These are phyloP conservation scores for Apiotrichum veenhuisii DNA, from an alignment of 1,284 basidiomycete species.

Conservation along the genomic window DNA sequence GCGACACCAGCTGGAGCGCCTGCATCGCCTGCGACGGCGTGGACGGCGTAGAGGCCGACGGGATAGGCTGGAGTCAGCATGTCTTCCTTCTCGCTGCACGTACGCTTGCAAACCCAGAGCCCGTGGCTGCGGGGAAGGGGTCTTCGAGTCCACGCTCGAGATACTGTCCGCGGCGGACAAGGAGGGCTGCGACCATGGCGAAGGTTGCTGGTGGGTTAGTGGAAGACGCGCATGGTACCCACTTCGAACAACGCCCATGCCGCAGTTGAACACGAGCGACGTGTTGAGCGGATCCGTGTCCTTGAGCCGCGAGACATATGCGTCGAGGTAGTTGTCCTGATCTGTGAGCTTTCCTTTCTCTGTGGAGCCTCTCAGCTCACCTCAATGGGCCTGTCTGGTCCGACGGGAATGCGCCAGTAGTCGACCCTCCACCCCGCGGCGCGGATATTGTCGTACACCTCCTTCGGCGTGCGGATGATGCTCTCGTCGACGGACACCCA, in stretches of 20 bases:
- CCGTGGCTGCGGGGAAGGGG: constrained; percentile 56
- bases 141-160: constrained; percentile 72
- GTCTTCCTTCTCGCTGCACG: constrained; percentile 6
- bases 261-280: constrained; percentile 91
- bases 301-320: constrained; percentile 79
- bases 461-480: constrained; percentile 81
- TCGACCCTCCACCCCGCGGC: constrained; percentile 84
- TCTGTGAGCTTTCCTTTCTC: constrained; percentile 7
- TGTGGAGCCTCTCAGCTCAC: constrained; percentile 39
- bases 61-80: constrained; percentile 13
- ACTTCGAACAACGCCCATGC: constrained; percentile 90
- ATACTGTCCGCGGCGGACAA: constrained; percentile 82
- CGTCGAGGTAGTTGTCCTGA: constrained; percentile 89
- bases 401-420: constrained; percentile 85
- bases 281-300: constrained; percentile 74
- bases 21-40: constrained; percentile 38
- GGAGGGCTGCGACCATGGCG: constrained; percentile 90
- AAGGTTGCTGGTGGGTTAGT: constrained; percentile 62
- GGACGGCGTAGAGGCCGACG: constrained; percentile 17
- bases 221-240: constrained; percentile 15
- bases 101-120: constrained; percentile 44
- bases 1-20: constrained; percentile 61
- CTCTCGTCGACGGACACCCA: constrained; percentile 87
- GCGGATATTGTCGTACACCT: constrained; percentile 79
- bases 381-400: constrained; percentile 82